Conservation (phyloP, 331 rosid species). For the Quercus tomentella region DNA sequence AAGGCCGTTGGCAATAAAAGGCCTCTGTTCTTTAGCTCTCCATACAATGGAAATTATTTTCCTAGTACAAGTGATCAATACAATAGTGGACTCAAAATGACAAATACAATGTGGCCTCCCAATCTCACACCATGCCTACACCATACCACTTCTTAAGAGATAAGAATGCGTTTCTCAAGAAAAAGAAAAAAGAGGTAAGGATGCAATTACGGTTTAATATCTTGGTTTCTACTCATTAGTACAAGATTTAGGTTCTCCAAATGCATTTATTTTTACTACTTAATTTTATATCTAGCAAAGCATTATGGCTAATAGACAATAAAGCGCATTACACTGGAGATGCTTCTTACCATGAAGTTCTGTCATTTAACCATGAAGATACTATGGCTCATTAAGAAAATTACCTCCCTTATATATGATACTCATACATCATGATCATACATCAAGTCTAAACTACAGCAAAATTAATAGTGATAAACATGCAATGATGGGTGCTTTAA, state of each 20-base stretch:
- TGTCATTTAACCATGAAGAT: neutral
- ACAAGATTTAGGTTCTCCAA: neutral
- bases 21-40: neutral
- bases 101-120: neutral
- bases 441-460: neutral
- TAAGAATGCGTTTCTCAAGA: no score
- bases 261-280: neutral
- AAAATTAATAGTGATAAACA: neutral
- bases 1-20: neutral
- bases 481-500: neutral
- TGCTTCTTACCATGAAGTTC: neutral
- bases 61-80: neutral
- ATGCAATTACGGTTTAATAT: neutral
- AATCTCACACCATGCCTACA: neutral
- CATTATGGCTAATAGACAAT: neutral
- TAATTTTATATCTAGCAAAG: neutral
- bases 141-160: no score
- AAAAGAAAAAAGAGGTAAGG: no score
- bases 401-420: neutral
- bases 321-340: neutral
- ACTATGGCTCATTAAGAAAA: no score
- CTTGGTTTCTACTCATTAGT: neutral
- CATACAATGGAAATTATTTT: neutral
- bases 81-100: neutral
- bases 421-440: neutral